A percentile compares a stretch with the other conserved stretches of the same genome.
These are phyloP conservation scores for Draba incana DNA, from an alignment of 345 rosid species.

Conservation along the genomic window DNA sequence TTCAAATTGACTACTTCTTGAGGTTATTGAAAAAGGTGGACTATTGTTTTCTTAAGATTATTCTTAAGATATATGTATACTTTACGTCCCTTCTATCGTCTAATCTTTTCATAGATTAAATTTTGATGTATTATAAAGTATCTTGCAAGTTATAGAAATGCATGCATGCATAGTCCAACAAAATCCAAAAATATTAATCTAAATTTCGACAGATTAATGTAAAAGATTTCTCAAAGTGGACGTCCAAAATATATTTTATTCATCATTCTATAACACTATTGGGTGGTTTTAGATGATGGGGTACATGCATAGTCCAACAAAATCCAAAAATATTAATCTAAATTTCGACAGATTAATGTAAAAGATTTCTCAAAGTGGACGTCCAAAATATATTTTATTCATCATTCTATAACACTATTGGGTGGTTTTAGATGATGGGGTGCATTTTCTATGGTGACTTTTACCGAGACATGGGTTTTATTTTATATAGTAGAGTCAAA, in stretches of 20 bases:
- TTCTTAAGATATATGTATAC: background rate
- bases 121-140: background rate
- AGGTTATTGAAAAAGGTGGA: background rate
- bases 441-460: constrained; percentile 37
- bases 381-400: constrained; percentile 1
- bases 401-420: constrained; percentile 4
- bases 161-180: background rate
- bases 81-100: background rate
- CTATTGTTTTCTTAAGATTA: background rate
- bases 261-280: background rate
- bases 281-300: constrained; percentile 26
- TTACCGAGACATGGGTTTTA: constrained; percentile 32
- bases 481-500: constrained; percentile 25
- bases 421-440: constrained; percentile 28
- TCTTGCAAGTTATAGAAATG: background rate
- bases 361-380: constrained; percentile 19
- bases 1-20: background rate
- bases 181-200: background rate
- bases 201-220: background rate
- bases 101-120: background rate
- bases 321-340: background rate
- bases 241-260: constrained; percentile 9
- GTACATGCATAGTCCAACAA: too few species aligned
- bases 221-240: constrained; percentile 15
- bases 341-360: background rate